These are phyloP conservation scores for Cyanidioschyzon merolae DNA, from an alignment of 23 red algal genomes.

Conservation along the genomic window DNA sequence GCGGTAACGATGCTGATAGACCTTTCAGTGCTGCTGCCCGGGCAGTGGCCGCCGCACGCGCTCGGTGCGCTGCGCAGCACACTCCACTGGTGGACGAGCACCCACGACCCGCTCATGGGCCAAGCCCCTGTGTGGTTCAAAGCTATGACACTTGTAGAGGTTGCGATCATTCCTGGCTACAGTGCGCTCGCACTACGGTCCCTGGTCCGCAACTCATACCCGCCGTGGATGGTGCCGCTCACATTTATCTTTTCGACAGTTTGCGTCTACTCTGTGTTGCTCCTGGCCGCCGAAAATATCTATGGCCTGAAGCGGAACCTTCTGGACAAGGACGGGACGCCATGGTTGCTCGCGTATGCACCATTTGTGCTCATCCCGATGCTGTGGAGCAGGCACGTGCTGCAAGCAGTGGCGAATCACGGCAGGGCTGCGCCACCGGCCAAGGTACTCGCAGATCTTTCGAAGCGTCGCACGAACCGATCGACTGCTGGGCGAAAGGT, in stretches of 20 bases:
- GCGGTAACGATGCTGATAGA: background rate
- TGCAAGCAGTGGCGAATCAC: background rate
- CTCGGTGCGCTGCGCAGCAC: background rate
- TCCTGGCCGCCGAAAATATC: constrained; percentile 6
- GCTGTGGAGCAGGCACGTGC: background rate
- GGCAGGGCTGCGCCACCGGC: background rate
- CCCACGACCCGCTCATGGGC: constrained; percentile 11
- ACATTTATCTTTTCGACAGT: constrained; percentile 5
- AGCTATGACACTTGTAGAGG: constrained; percentile 1
- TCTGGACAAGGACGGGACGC: background rate
- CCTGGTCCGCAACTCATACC: background rate
- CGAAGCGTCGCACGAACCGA: background rate
- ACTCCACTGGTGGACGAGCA: constrained; percentile 4
- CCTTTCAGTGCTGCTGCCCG: background rate
- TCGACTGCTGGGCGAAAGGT: background rate
- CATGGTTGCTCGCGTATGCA: constrained; percentile 3
- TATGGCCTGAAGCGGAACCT: background rate
- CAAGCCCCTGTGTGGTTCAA: background rate
- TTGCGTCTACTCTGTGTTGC: background rate
- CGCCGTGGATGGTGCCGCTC: constrained; percentile 2
- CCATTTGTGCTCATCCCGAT: background rate
- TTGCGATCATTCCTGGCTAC: background rate
- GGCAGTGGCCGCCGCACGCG: background rate
- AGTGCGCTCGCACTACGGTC: background rate
- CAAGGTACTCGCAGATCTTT: background rate